Base-by-base conservation (phyloP, 768 basidiomycete species). In the Serendipita sp. region DNA sequence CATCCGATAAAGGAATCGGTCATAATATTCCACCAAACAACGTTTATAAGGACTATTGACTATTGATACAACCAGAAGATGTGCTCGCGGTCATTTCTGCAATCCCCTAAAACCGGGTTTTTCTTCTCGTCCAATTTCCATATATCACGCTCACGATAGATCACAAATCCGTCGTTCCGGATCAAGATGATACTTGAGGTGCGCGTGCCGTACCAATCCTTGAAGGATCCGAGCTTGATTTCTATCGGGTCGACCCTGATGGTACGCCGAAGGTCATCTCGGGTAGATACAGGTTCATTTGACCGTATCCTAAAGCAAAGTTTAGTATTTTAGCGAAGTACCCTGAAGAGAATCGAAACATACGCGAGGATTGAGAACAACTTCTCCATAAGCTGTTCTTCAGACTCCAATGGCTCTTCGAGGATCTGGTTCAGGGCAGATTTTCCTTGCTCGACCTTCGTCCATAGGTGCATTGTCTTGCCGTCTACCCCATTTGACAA, bases 401-500 rank as follows among this genome's bases (percentile, higher is more conserved):
- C 86, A 64, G 75, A 71, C 70, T 76, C 70, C 66, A 71, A 69
- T 41, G 77, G 70, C 46, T 69, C 67, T 63, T 74, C 71, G 66
- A 85, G 72, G 46, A 83, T 69, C 34, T 71, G 73, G 52, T 74
- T 70, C 65, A 91, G 76, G 8, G 76, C 74, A 36, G 72, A 70
- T 34, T 75, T 75, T 44, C 86, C 90, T 66, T 80, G 78, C 63
- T 76, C 73, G 3, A 91, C 81, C 75, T 91, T 92, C 30, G 85
- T 85, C 89, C 89, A 91, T 23, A 78, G 76, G 64, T 78, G 75
- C 45, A 78, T 83, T 41, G 79, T 83, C 63, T 72, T 66, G n/a
- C 81, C 81, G 70, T 89, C 87, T 54, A 88, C 73, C 13, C 88
- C 88, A 69, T 91, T 91, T 15, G 90, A 89, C 46, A 91, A 73